Conservation (phyloP, 2,329 filamentous ascomycete genomes). For the Talaromyces sp. region DNA sequence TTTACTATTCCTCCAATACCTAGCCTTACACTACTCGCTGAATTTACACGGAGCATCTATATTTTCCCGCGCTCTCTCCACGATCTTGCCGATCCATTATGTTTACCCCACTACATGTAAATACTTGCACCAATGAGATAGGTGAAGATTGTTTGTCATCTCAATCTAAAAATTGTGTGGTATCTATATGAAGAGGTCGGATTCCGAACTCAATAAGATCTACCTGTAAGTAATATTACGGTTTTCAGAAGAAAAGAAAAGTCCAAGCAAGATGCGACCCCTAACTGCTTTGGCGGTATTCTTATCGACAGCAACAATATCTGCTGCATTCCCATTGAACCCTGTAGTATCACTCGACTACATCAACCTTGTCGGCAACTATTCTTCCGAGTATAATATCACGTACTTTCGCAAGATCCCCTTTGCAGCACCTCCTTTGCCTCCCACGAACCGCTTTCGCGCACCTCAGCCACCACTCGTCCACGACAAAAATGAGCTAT, state of each 20-base stretch:
- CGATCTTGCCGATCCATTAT: background rate
- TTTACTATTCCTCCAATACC: background rate
- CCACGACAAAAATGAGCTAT: conserved; percentile 43
- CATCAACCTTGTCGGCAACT: background rate
- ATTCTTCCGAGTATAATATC: conserved; percentile 40
- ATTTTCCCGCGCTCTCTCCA: background rate
- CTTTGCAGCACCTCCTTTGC: conserved; percentile 52
- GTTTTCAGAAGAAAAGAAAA: background rate
- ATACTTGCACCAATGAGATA: background rate
- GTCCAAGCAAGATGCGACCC: background rate
- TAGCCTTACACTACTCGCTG: background rate
- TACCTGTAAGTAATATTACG: background rate
- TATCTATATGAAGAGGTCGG: background rate
- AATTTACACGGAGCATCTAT: background rate
- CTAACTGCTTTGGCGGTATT: background rate
- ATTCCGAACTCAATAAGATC: background rate
- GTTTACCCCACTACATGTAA: background rate
- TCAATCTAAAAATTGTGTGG: background rate
- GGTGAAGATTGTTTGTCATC: background rate
- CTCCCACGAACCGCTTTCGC: conserved; percentile 53
- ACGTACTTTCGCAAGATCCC: conserved; percentile 57
- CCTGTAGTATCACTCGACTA: background rate
- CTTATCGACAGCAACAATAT: background rate
- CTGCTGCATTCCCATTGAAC: background rate
- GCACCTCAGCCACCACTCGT: conserved; percentile 51